Percentiles rank a stretch among this genome's conserved stretches.
Conservation (phyloP, 2,329 filamentous ascomycete genomes). For the Boeremia exigua region DNA sequence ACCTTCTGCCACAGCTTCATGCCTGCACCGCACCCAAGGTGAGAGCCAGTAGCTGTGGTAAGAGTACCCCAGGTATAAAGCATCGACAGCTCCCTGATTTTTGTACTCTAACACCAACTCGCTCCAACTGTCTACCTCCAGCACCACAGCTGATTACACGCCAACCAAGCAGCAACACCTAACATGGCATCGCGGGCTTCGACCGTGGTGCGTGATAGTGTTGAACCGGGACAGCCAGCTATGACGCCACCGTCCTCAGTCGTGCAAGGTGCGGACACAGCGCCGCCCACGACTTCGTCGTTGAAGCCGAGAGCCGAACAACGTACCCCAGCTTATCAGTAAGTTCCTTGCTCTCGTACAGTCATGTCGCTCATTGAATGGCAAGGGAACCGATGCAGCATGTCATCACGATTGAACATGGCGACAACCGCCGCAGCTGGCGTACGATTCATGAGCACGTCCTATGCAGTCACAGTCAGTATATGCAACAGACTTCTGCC, state of each 20-base stretch:
- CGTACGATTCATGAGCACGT: conserved; percentile 18
- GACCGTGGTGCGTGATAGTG: neutral
- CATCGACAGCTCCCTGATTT: neutral
- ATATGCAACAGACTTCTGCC: neutral
- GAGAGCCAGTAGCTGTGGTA: neutral
- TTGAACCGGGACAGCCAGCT: neutral
- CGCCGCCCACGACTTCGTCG: neutral
- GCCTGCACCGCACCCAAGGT: neutral
- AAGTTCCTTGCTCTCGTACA: neutral
- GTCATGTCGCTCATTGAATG: neutral
- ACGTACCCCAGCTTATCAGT: neutral
- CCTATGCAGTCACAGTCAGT: conserved; percentile 21
- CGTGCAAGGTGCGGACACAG: neutral
- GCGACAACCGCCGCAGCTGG: conserved; percentile 7
- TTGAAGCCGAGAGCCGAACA: neutral
- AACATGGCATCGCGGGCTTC: neutral
- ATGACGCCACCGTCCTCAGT: neutral
- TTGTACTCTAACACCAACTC: neutral
- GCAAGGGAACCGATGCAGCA: conserved; percentile 18
- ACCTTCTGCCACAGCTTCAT: neutral
- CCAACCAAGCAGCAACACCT: neutral
- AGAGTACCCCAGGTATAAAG: neutral
- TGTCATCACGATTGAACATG: conserved; percentile 23
- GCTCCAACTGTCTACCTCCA: neutral
- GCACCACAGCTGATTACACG: neutral